Evolutionary conservation across 2,329 filamentous ascomycete species (phyloP).

Genomic region (Aspergillus sp.): DNA sequence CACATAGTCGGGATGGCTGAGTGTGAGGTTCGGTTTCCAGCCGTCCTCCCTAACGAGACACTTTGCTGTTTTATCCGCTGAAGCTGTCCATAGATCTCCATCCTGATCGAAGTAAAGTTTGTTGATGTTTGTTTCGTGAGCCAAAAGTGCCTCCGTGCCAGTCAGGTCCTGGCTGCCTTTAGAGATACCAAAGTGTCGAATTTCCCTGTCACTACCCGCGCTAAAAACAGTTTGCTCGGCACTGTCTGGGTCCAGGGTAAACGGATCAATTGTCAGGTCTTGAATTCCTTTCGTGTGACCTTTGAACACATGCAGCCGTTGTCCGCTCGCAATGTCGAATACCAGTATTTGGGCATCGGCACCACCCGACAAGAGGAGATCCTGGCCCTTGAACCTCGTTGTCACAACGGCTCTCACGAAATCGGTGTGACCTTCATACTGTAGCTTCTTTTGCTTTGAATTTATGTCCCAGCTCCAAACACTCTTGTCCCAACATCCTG

Average conservation of each 20-base stretch:
- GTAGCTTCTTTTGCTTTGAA: slow-evolving; percentile 55
- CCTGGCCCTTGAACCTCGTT: slow-evolving; percentile 59
- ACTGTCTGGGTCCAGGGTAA: slow-evolving; percentile 47
- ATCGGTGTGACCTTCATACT: slow-evolving; percentile 76
- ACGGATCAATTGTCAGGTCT: slow-evolving; percentile 72
- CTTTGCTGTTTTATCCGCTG: slow-evolving; percentile 84
- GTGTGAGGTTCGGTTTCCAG: slow-evolving; percentile 70
- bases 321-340: slow-evolving; percentile 71
- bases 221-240: slow-evolving; percentile 64
- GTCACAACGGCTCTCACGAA: slow-evolving; percentile 83
- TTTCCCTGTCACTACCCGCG: slow-evolving; percentile 76
- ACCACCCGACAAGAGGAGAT: slow-evolving; percentile 70
- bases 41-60: slow-evolving; percentile 68
- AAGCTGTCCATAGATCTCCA: slow-evolving; percentile 86
- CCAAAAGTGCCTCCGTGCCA: slow-evolving; percentile 65
- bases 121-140: slow-evolving; percentile 91
- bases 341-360: slow-evolving; percentile 79
- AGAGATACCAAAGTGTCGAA: slow-evolving; percentile 62
- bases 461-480: slow-evolving; percentile 80
- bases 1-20: slow-evolving; percentile 86
- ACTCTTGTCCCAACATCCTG: slow-evolving; percentile 91
- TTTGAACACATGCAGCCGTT: slow-evolving; percentile 72
- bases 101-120: slow-evolving; percentile 70
- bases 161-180: slow-evolving; percentile 42
- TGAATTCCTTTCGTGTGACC: slow-evolving; percentile 78